Base-by-base conservation (phyloP, 768 basidiomycete genomes). In the Vishniacozyma victoriae region DNA sequence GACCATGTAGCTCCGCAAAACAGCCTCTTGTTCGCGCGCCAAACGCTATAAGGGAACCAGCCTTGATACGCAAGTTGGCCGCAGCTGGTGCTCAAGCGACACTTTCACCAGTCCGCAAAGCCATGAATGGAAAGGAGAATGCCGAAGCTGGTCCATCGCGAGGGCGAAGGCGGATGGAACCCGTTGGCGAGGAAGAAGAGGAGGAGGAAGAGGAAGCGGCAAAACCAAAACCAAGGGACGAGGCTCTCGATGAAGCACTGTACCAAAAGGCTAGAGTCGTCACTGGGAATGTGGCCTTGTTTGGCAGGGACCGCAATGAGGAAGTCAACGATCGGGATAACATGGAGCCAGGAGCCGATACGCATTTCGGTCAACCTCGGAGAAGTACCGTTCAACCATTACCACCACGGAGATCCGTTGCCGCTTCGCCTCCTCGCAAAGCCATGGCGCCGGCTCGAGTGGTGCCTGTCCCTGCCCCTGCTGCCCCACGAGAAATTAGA, bases 21-120 rank as follows among this genome's bases (percentile, higher is more conserved):
- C 87, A 90, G 70, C 91, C 91, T 0, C 76, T 95, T 33, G 75
- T 93, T 41, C 85, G 90, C 72, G 78, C 73, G 12, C 58, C 64
- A 1, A 37, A 57, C 20, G 44, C 60, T 15, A 60, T 64, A 65
- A 62, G 62, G 25, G 72, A 72, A 35, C 55, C 69, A 14, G 54
- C 62, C 15, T 52, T 70, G 16, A 50, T 64, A 19, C 67, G 68
- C 3, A 64, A 69, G 35, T 54, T 71, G 22, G 49, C 65, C 1
- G 62, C 70, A 13, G 57, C 57, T 22, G 61, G 70, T 78, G 50
- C 75, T 76, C 55, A 86, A 80, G 70, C 74, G 80, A 54, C 82
- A 78, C 67, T 79, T 79, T 22, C 80, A 73, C 65, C 64, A 15
- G 62, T 60, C 14, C 57, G 60, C 19, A 40, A 54, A 33, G 42